These are phyloP conservation scores for Rhazya stricta DNA, from an alignment of 257 asterid species.

Conservation along the genomic window DNA sequence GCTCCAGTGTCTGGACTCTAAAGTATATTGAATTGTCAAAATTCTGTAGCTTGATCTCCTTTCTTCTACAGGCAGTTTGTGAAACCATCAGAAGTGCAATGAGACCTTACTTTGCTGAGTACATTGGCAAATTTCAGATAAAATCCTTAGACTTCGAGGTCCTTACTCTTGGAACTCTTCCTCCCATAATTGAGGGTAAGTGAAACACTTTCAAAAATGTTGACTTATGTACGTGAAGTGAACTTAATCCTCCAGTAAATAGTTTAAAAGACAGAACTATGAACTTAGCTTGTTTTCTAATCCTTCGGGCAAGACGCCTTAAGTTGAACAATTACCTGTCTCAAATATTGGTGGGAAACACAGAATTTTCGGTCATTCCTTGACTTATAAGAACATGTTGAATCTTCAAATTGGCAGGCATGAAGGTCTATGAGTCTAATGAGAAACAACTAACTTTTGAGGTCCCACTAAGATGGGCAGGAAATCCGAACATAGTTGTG, in stretches of 20 bases:
- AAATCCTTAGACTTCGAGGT: constrained; percentile 53
- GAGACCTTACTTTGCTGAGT: constrained; percentile 53
- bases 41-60: constrained; percentile 11
- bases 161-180: constrained; percentile 61
- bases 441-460: constrained; percentile 69
- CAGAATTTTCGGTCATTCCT: not conserved
- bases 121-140: constrained; percentile 42
- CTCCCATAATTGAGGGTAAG: constrained; percentile 67
- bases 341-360: not conserved
- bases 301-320: not conserved
- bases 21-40: not conserved
- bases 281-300: not conserved
- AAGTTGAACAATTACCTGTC: not conserved
- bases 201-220: not conserved
- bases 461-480: constrained; percentile 71
- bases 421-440: constrained; percentile 58
- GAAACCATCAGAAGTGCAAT: constrained; percentile 47
- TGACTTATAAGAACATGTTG: not conserved
- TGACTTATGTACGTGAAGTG: constrained; percentile 5
- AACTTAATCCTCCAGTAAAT: not conserved
- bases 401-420: constrained; percentile 37
- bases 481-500: constrained; percentile 54
- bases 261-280: not conserved
- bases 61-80: constrained; percentile 51
- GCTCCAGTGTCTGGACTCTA: not conserved